These are phyloP conservation scores for Melastoma candidum DNA, from an alignment of 441 rosid genomes.

Conservation along the genomic window DNA sequence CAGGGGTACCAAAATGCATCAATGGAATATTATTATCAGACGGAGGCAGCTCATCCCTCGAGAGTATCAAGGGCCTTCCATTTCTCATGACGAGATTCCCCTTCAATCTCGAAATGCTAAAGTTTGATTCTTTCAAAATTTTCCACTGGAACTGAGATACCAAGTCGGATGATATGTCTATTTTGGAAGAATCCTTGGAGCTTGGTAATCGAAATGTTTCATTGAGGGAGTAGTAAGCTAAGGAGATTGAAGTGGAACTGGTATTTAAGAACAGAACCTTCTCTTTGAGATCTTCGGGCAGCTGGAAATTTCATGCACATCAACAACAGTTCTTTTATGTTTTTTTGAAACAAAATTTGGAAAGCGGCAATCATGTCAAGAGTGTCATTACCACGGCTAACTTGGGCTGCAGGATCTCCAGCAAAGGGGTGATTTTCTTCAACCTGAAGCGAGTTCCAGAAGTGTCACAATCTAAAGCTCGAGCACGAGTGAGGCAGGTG, in stretches of 20 bases:
- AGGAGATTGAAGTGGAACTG: constrained; percentile 20
- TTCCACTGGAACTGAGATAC: constrained; percentile 39
- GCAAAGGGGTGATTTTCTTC: constrained; percentile 35
- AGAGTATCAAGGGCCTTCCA: constrained; percentile 36
- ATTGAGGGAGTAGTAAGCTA: constrained; percentile 40
- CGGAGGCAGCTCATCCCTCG: constrained; percentile 20
- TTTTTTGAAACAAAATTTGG: too few species aligned
- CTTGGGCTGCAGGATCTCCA: constrained; percentile 54
- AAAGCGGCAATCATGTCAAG: neutral
- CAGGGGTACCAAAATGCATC: constrained; percentile 46
- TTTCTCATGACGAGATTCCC: constrained; percentile 41
- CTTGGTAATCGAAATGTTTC: constrained; percentile 35
- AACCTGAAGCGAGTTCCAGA: constrained; percentile 19
- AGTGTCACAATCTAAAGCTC: neutral
- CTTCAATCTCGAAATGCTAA: constrained; percentile 41
- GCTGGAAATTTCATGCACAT: constrained; percentile 14
- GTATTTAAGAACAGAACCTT: constrained; percentile 21
- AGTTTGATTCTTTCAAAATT: constrained; percentile 25
- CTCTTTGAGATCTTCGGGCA: constrained; percentile 45
- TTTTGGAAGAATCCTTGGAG: constrained; percentile 20
- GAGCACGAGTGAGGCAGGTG: too few species aligned
- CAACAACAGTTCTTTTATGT: too few species aligned
- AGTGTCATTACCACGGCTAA: constrained; percentile 40
- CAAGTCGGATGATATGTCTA: constrained; percentile 49
- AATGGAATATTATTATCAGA: constrained; percentile 20